phyloP scores from a whole-genome alignment of 73 alveolate genomes.

The Paramecium bursaria region DNA sequence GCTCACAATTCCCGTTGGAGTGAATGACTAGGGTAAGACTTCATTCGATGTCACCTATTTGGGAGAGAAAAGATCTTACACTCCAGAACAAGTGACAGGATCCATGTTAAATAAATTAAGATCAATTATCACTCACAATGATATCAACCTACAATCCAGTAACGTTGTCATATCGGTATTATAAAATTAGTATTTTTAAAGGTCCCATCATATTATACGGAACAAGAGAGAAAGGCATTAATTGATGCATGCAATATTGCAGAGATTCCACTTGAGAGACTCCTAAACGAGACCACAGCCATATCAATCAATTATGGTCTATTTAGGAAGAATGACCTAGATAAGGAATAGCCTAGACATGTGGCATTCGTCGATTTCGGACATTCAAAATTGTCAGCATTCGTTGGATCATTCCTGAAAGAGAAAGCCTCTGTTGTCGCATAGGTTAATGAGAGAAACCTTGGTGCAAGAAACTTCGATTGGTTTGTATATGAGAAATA shows the following conservation, averaged over 20 bases:
- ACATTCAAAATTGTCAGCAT: constrained; percentile 90
- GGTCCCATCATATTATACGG: constrained; percentile 93
- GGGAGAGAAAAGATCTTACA: constrained; percentile 74
- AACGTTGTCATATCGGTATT: constrained; percentile 62
- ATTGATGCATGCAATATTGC: constrained; percentile 92
- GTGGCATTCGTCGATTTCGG: constrained; percentile 97
- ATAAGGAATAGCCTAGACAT: constrained; percentile 85
- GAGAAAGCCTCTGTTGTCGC: constrained; percentile 87
- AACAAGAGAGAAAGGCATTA: constrained; percentile 94
- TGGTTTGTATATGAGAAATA: constrained; percentile 82
- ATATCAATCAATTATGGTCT: constrained; percentile 96
- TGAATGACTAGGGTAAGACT: constrained; percentile 72
- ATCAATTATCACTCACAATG: constrained; percentile 69
- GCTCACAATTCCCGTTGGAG: constrained; percentile 73
- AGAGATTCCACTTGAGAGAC: constrained; percentile 84
- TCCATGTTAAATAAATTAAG: constrained; percentile 77
- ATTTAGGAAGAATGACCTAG: constrained; percentile 91
- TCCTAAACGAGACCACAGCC: constrained; percentile 98
- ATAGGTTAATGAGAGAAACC: constrained; percentile 88
- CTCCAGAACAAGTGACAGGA: constrained; percentile 89
- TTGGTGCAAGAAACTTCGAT: constrained; percentile 97
- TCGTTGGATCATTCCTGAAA: constrained; percentile 90
- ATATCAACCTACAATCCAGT: constrained; percentile 75
- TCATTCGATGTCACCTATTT: constrained; percentile 75
- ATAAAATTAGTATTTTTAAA: constrained; percentile 81